These are phyloP conservation scores for Yamadazyma ubonensis DNA, from an alignment of 805 yeast genomes.

Conservation along the genomic window DNA sequence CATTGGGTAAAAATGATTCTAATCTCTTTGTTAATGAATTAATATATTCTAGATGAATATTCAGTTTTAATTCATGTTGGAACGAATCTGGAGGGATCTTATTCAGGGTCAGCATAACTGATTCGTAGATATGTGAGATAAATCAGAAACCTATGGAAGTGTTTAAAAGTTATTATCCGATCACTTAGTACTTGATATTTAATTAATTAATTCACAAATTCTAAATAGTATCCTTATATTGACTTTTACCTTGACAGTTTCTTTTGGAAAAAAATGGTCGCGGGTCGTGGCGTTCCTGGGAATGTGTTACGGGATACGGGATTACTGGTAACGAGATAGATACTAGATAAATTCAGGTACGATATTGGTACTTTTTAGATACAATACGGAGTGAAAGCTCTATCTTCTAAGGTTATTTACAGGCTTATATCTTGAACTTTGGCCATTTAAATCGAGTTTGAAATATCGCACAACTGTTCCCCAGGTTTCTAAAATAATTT, in stretches of 20 bases:
- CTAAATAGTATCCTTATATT: constrained; percentile 3
- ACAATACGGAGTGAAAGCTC: no score
- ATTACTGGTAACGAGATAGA: background rate
- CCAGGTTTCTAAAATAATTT: no score
- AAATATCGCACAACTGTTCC: no score
- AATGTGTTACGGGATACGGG: no score
- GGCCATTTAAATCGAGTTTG: no score
- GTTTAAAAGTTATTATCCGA: constrained; percentile 23
- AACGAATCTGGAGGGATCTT: background rate
- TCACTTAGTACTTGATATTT: background rate
- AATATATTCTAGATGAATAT: constrained; percentile 17
- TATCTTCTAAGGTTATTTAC: no score
- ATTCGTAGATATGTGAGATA: no score
- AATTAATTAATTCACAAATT: background rate
- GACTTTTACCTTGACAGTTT: constrained; percentile 5
- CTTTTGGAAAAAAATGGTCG: constrained; percentile 8
- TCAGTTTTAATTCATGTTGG: background rate
- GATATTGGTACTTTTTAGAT: background rate
- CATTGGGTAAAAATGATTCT: constrained; percentile 35
- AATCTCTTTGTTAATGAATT: constrained; percentile 27
- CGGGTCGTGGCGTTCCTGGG: constrained; percentile 6
- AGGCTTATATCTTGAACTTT: no score
- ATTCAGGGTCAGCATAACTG: no score
- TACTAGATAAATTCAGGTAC: background rate
- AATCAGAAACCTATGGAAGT: no score